phyloP scores from a whole-genome alignment of 2,329 filamentous ascomycete genomes.

The Bipolaris gigantea region DNA sequence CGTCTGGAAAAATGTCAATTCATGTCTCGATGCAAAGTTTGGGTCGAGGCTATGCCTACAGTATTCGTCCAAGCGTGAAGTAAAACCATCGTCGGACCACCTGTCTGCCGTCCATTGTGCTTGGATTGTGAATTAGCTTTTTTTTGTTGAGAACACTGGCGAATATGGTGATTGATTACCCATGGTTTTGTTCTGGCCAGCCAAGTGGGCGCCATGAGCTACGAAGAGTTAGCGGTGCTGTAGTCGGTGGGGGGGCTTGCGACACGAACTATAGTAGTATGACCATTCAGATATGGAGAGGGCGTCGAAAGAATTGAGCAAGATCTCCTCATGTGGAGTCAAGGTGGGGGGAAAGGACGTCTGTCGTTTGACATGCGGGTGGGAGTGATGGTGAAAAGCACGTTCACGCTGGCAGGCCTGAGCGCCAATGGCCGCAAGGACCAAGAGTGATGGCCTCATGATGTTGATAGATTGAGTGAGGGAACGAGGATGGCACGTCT shows the following conservation, averaged over 20 bases:
- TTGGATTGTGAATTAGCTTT: neutral
- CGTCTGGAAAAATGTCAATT: constrained; percentile 22
- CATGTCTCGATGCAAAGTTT: neutral
- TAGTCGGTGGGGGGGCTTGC: neutral
- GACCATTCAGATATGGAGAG: constrained; percentile 45
- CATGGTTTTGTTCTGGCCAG: constrained; percentile 42
- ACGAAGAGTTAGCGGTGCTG: constrained; percentile 10
- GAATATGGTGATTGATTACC: neutral
- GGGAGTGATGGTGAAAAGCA: constrained; percentile 24
- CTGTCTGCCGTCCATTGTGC: constrained; percentile 47
- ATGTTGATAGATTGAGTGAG: constrained; percentile 19
- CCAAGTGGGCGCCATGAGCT: constrained; percentile 41
- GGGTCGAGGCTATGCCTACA: constrained; percentile 16
- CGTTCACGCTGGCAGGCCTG: constrained; percentile 42
- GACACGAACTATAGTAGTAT: constrained; percentile 43
- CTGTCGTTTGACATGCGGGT: constrained; percentile 34
- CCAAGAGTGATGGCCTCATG: constrained; percentile 33
- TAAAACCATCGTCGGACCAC: constrained; percentile 42
- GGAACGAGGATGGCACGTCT: neutral
- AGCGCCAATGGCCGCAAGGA: constrained; percentile 36
- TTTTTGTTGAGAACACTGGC: neutral
- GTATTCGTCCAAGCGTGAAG: constrained; percentile 44
- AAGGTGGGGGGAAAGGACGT: constrained; percentile 38
- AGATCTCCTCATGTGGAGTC: constrained; percentile 43
- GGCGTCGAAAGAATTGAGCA: constrained; percentile 47